phyloP scores from a whole-genome alignment of 2,329 filamentous ascomycete species.

The Esteya vermicola region DNA sequence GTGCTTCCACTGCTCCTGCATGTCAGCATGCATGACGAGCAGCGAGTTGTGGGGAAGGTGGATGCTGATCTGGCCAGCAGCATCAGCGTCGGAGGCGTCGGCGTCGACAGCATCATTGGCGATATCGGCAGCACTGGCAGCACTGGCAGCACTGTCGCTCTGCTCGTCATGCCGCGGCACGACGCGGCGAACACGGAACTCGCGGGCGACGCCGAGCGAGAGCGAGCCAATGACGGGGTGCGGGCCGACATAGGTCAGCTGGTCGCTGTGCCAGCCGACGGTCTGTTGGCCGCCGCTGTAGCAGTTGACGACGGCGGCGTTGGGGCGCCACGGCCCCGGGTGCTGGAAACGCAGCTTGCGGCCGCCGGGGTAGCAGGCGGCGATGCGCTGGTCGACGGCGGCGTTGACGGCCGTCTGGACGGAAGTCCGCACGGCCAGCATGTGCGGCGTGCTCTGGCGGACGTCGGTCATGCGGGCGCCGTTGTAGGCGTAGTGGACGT shows the following conservation, averaged over 20 bases:
- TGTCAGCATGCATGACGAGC: slow-evolving; percentile 91
- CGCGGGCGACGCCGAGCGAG: slow-evolving; percentile 79
- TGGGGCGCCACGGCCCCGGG: slow-evolving; percentile 60
- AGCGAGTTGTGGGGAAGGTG: slow-evolving; percentile 91
- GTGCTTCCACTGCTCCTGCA: slow-evolving; percentile 97
- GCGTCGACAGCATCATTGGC: slow-evolving; percentile 47
- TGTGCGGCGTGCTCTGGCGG: slow-evolving; percentile 59
- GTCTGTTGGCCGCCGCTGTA: slow-evolving; percentile 70
- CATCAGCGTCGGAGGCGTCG: slow-evolving; percentile 41
- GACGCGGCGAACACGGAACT: slow-evolving; percentile 76
- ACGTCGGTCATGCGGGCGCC: slow-evolving; percentile 64
- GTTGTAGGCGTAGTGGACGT: slow-evolving; percentile 63
- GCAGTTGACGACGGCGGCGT: slow-evolving; percentile 89
- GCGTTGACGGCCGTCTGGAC: slow-evolving; percentile 66
- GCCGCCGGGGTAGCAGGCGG: slow-evolving; percentile 49
- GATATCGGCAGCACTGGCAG: not conserved
- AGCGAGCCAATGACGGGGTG: slow-evolving; percentile 79
- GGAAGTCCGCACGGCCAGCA: slow-evolving; percentile 51
- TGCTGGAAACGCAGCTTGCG: slow-evolving; percentile 69
- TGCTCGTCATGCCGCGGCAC: slow-evolving; percentile 35
- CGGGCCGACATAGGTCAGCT: slow-evolving; percentile 85
- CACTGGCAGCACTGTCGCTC: slow-evolving; percentile 25
- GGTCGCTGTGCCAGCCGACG: slow-evolving; percentile 87
- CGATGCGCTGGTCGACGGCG: slow-evolving; percentile 61
- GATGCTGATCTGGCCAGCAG: slow-evolving; percentile 77